A percentile compares a stretch with the other conserved stretches of the same genome.
These are phyloP conservation scores for Skeletonema marinoi DNA, from an alignment of 108 stramenopile genomes.

Conservation along the genomic window DNA sequence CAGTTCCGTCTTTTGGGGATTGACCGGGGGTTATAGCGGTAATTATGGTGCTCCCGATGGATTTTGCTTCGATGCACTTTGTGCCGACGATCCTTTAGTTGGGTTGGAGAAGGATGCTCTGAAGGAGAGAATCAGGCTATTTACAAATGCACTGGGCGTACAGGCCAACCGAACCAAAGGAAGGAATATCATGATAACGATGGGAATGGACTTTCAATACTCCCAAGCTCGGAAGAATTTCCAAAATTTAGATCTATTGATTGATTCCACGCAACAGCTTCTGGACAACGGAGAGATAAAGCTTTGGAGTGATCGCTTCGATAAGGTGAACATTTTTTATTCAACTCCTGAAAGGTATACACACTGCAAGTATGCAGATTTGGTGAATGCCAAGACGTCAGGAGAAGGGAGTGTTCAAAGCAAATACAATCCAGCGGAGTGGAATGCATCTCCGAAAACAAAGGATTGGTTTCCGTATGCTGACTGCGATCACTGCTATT, in stretches of 20 bases:
- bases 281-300: slow-evolving; percentile 29
- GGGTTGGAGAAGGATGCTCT: slow-evolving; percentile 48
- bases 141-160: slow-evolving; percentile 56
- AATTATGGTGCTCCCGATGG: slow-evolving; percentile 82
- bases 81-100: slow-evolving; percentile 60
- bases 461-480: slow-evolving; percentile 97
- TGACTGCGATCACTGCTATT: slow-evolving; percentile 89
- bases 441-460: slow-evolving; percentile 51
- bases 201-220: slow-evolving; percentile 81
- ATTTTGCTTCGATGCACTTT: slow-evolving; percentile 80
- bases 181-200: slow-evolving; percentile 87
- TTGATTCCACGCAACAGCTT: slow-evolving; percentile 40
- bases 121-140: slow-evolving; percentile 43
- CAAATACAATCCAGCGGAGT: slow-evolving; percentile 4
- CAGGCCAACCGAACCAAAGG: slow-evolving; percentile 79
- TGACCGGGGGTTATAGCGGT: slow-evolving; percentile 76
- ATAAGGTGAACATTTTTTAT: slow-evolving; percentile 85
- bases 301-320: slow-evolving; percentile 61
- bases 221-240: slow-evolving; percentile 51
- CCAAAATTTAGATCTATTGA: slow-evolving; percentile 63
- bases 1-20: slow-evolving; percentile 82
- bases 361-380: slow-evolving; percentile 70
- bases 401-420: background rate
- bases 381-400: slow-evolving; percentile 43
- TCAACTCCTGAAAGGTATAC: slow-evolving; percentile 88